Percentiles rank a stretch among this genome's conserved stretches.
These are phyloP conservation scores for Heliamphora exappendiculata DNA, from an alignment of 148 eudicot species.

Conservation along the genomic window DNA sequence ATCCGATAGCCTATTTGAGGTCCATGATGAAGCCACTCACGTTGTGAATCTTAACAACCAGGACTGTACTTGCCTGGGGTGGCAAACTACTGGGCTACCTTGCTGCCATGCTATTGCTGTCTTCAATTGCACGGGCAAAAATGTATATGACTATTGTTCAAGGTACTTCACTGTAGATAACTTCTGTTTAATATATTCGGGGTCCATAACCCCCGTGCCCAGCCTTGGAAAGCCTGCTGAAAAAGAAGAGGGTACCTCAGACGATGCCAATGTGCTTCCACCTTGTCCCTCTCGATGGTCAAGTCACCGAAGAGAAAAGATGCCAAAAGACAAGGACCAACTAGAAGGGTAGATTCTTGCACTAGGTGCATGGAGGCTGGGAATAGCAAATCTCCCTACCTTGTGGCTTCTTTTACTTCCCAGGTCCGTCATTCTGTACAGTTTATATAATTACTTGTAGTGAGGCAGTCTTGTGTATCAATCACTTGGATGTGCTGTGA, in stretches of 20 bases:
- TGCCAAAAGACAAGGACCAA: slow-evolving; percentile 12
- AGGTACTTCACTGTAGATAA: slow-evolving; percentile 33
- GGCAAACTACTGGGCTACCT: slow-evolving; percentile 38
- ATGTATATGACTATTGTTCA: slow-evolving; percentile 35
- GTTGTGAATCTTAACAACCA: slow-evolving; percentile 32
- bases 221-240: slow-evolving; percentile 12
- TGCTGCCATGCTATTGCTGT: slow-evolving; percentile 51
- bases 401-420: neutral
- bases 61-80: slow-evolving; percentile 49
- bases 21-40: slow-evolving; percentile 38
- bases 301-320: slow-evolving; percentile 19
- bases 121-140: slow-evolving; percentile 23
- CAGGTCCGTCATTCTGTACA: neutral
- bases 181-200: slow-evolving; percentile 25
- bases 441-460: neutral
- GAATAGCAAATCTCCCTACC: neutral
- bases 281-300: slow-evolving; percentile 24
- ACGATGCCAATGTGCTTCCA: slow-evolving; percentile 34
- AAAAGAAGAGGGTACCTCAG: slow-evolving; percentile 12
- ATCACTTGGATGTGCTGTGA: neutral
- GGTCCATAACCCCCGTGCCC: slow-evolving; percentile 30
- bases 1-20: slow-evolving; percentile 44
- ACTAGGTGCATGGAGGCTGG: slow-evolving; percentile 5
- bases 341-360: slow-evolving; percentile 5
- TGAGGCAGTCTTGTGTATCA: neutral